These are phyloP conservation scores for Cryptosporidium ubiquitum DNA, from an alignment of 169 alveolate species.

Conservation along the genomic window DNA sequence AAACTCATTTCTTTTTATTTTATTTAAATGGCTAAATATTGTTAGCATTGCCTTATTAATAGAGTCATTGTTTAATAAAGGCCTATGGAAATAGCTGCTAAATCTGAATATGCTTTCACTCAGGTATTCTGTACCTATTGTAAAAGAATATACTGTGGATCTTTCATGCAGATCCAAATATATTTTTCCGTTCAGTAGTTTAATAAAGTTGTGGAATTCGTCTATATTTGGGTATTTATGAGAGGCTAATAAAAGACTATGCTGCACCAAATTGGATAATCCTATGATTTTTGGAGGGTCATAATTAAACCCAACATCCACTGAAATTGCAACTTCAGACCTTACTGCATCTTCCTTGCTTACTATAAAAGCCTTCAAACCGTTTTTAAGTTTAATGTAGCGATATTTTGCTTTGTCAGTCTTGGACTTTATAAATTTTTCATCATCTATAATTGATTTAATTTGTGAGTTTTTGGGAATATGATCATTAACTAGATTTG, in stretches of 20 bases:
- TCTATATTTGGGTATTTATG: constrained; percentile 37
- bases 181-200: constrained; percentile 28
- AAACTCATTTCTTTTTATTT: constrained; percentile 6
- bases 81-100: constrained; percentile 50
- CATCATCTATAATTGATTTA: constrained; percentile 3
- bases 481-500: not conserved
- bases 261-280: constrained; percentile 46
- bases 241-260: constrained; percentile 23
- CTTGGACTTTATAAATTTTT: constrained; percentile 26
- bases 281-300: constrained; percentile 47
- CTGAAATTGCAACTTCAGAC: constrained; percentile 57
- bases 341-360: constrained; percentile 30
- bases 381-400: constrained; percentile 21
- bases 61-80: constrained; percentile 21
- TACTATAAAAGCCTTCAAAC: constrained; percentile 29
- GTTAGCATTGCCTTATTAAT: constrained; percentile 38
- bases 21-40: constrained; percentile 10
- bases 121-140: constrained; percentile 48
- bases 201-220: constrained; percentile 45
- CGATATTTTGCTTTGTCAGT: constrained; percentile 40
- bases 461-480: not conserved
- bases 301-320: constrained; percentile 32
- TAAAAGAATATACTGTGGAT: constrained; percentile 26
- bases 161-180: constrained; percentile 27
- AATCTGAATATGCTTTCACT: constrained; percentile 36